Percentiles rank a stretch among this genome's conserved stretches.
Evolutionary conservation across 164 flowering plant genomes (phyloP).

Genomic region (Vitis rotundifolia): DNA sequence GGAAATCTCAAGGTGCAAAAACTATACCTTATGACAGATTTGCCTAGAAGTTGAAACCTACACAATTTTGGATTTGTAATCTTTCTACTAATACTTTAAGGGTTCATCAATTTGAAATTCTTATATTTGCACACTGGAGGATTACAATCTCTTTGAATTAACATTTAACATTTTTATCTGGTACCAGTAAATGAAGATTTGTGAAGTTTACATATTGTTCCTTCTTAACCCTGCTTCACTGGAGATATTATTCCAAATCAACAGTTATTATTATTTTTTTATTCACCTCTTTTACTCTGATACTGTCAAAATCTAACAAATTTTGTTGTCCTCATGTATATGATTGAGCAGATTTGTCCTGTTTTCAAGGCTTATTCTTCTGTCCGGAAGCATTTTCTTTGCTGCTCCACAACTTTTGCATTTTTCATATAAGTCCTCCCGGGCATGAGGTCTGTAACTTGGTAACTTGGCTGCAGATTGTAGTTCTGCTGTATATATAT

Average conservation of each 20-base stretch:
- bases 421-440: slow-evolving; percentile 85
- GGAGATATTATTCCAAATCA: background rate
- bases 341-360: slow-evolving; percentile 69
- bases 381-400: slow-evolving; percentile 86
- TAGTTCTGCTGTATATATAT: background rate
- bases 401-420: slow-evolving; percentile 86
- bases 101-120: too few species aligned
- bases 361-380: slow-evolving; percentile 85
- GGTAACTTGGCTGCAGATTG: background rate
- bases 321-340: slow-evolving; percentile 1
- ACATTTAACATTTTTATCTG: background rate
- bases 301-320: slow-evolving; percentile 2
- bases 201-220: background rate
- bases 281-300: too few species aligned
- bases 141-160: background rate
- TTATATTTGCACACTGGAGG: background rate
- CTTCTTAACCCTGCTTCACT: background rate
- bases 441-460: slow-evolving; percentile 71
- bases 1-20: too few species aligned
- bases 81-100: background rate
- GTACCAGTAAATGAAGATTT: background rate
- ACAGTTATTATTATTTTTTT: too few species aligned
- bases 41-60: too few species aligned
- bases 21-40: too few species aligned
- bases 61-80: too few species aligned